Evolutionary conservation across 495 filamentous ascomycete species (phyloP).

Genomic region (Penicillium soppii): DNA sequence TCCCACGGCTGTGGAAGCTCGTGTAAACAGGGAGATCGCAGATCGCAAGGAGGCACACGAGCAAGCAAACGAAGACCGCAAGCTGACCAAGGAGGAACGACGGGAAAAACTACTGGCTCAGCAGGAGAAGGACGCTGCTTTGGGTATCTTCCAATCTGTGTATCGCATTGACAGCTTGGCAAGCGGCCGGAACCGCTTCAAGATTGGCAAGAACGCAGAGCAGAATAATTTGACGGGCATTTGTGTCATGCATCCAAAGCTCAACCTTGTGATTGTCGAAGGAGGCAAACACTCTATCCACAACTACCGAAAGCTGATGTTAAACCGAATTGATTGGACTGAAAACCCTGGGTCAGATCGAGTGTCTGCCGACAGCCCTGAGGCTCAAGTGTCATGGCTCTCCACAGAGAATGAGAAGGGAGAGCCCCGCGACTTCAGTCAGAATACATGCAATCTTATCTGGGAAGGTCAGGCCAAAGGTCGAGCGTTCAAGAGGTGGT

Average conservation of each 20-base stretch:
- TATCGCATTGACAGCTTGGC: constrained; percentile 86
- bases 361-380: constrained; percentile 58
- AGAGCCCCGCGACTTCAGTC: constrained; percentile 71
- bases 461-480: constrained; percentile 85
- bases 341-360: constrained; percentile 75
- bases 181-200: constrained; percentile 89
- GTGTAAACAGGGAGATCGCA: constrained; percentile 85
- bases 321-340: constrained; percentile 90
- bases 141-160: constrained; percentile 79
- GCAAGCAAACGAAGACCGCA: constrained; percentile 77
- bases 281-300: constrained; percentile 78
- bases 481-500: constrained; percentile 79
- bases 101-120: constrained; percentile 81
- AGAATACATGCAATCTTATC: constrained; percentile 76
- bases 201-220: constrained; percentile 87
- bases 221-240: constrained; percentile 82
- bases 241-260: constrained; percentile 82
- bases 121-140: constrained; percentile 82
- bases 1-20: constrained; percentile 93
- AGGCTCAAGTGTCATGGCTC: constrained; percentile 67
- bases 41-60: constrained; percentile 79
- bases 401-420: constrained; percentile 77
- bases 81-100: constrained; percentile 85
- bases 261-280: constrained; percentile 88
- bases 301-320: constrained; percentile 85